phyloP scores from a whole-genome alignment of 176 grass and related monocot species.

The Oryza nivara region DNA sequence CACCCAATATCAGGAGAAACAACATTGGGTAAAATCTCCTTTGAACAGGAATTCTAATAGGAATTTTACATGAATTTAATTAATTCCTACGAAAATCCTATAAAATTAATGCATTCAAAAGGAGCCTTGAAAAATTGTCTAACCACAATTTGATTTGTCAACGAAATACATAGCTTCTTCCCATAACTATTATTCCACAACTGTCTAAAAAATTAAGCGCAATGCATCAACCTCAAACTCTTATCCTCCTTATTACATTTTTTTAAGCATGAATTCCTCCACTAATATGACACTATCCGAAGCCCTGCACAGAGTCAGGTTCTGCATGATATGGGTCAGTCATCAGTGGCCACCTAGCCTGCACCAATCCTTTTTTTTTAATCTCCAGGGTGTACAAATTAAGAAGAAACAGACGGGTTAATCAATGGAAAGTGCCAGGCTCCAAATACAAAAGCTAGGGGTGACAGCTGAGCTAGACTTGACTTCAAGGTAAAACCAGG shows the following conservation, averaged over 20 bases:
- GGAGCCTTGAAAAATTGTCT: neutral
- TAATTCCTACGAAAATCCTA: neutral
- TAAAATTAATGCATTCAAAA: neutral
- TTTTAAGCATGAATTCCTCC: neutral
- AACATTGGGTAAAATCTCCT: neutral
- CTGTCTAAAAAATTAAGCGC: neutral
- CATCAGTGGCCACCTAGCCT: neutral
- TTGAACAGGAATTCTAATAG: no score
- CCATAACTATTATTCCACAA: neutral
- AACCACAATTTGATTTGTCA: neutral
- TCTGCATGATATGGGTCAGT: neutral
- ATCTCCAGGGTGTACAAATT: neutral
- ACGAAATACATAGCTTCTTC: no score
- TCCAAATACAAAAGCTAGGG: constrained; percentile 3
- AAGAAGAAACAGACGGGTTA: neutral
- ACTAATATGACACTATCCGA: neutral
- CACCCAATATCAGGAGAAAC: neutral
- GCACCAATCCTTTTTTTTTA: neutral
- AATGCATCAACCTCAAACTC: neutral
- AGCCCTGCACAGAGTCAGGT: neutral
- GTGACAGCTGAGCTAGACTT: constrained; percentile 18
- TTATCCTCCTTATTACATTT: neutral
- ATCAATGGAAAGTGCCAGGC: neutral
- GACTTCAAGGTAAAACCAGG: constrained; percentile 31
- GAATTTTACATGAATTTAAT: neutral